These are phyloP conservation scores for Cryphonectria carpinicola DNA, from an alignment of 2,329 filamentous ascomycete species.

Conservation along the genomic window DNA sequence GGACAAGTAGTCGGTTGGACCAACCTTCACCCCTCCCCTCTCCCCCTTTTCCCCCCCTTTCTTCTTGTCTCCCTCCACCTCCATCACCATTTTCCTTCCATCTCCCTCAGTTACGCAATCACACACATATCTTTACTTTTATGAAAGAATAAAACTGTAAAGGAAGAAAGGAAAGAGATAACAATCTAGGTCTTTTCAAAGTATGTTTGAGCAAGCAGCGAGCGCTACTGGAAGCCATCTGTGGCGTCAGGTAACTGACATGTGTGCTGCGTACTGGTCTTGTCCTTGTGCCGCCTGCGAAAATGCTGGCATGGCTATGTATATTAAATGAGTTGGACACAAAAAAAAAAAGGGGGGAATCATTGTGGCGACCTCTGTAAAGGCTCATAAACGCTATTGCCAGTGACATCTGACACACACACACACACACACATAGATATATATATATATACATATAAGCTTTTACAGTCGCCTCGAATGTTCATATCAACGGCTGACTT, in stretches of 20 bases:
- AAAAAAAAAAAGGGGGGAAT: background rate
- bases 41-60: background rate
- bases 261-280: background rate
- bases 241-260: background rate
- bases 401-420: background rate
- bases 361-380: background rate
- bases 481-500: background rate
- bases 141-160: too few species aligned
- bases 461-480: background rate
- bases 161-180: background rate
- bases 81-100: background rate
- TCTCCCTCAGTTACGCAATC: background rate
- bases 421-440: too few species aligned
- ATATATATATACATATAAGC: background rate
- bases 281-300: background rate
- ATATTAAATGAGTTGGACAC: background rate
- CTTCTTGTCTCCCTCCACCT: background rate
- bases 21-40: background rate
- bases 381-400: background rate
- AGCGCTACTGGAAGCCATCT: background rate
- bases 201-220: background rate
- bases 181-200: background rate
- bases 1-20: background rate
- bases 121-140: background rate
- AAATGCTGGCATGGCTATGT: background rate